Evolutionary conservation across 2,329 filamentous ascomycete species (phyloP).

Genomic region (Piedraia hortae): DNA sequence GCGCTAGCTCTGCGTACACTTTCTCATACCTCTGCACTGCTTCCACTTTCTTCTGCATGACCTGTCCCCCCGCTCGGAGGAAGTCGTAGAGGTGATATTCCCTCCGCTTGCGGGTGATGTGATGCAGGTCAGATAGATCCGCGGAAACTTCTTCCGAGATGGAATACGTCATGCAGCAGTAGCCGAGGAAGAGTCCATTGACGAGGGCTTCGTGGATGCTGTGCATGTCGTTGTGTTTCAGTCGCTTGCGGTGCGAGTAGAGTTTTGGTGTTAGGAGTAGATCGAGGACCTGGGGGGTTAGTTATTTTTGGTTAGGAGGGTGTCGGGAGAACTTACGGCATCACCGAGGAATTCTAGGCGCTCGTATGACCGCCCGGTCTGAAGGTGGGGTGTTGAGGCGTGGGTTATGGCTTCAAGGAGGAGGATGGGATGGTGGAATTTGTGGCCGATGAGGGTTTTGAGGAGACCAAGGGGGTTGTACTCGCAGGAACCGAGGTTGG

Average conservation of each 20-base stretch:
- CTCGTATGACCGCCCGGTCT: conserved; percentile 4
- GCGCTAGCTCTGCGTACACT: conserved; percentile 22
- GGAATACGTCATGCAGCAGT: conserved; percentile 35
- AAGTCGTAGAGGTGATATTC: conserved; percentile 9
- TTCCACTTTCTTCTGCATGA: conserved; percentile 21
- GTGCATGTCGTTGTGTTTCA: conserved; percentile 40
- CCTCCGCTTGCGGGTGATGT: background rate
- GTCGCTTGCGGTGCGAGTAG: conserved; percentile 19
- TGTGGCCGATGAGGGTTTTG: conserved; percentile 42
- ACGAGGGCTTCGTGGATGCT: conserved; percentile 46
- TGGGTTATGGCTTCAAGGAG: conserved; percentile 64
- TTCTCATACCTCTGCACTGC: conserved; percentile 20
- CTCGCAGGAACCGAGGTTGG: conserved; percentile 19
- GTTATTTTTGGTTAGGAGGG: background rate
- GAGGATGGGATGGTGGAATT: conserved; percentile 28
- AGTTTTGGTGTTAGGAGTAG: conserved; percentile 40
- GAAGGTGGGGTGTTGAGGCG: conserved; percentile 13
- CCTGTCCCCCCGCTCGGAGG: conserved; percentile 11
- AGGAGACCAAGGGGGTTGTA: conserved; percentile 21
- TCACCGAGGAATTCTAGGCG: conserved; percentile 4
- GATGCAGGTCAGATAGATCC: conserved; percentile 2
- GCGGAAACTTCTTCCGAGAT: no score
- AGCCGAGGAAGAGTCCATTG: conserved; percentile 57
- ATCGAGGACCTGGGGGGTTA: conserved; percentile 32
- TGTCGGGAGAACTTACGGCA: conserved; percentile 14